phyloP scores from a whole-genome alignment of 768 basidiomycete genomes.

The Dendrothele bispora region DNA sequence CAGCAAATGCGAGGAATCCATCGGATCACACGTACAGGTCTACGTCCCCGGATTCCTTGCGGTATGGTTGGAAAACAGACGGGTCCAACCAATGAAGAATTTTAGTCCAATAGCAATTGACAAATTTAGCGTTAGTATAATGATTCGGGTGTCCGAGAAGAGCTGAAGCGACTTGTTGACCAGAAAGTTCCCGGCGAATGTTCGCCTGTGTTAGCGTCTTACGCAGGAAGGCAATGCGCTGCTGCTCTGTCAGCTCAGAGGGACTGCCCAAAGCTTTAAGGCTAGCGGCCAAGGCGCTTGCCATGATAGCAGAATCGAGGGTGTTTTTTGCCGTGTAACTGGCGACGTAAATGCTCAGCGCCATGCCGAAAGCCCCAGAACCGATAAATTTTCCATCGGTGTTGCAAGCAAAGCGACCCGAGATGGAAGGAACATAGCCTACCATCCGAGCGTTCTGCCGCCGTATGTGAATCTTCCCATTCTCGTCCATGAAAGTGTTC shows the following conservation, averaged over 20 bases:
- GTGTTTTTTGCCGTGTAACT: slow-evolving; percentile 1
- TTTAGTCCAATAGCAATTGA: slow-evolving; percentile 1
- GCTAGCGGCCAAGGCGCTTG: neutral
- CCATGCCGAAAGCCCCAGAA: slow-evolving; percentile 4
- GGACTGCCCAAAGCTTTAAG: neutral
- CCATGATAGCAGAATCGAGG: slow-evolving; percentile 1
- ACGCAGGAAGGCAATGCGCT: neutral
- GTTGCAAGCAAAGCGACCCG: slow-evolving; percentile 1
- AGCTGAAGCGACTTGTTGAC: slow-evolving; percentile 4
- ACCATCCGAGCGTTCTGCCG: neutral
- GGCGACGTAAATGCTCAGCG: slow-evolving; percentile 4
- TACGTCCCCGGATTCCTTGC: no score
- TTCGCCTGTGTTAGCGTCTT: slow-evolving; percentile 5
- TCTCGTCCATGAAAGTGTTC: neutral
- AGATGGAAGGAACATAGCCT: neutral
- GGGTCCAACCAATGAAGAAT: slow-evolving; percentile 15
- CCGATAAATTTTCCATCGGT: slow-evolving; percentile 6
- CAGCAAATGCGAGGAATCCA: neutral
- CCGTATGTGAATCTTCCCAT: neutral
- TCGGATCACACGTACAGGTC: neutral
- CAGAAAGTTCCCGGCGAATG: slow-evolving; percentile 5
- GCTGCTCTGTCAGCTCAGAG: neutral
- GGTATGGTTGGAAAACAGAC: no score
- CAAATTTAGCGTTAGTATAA: slow-evolving; percentile 2
- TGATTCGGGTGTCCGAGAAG: neutral